Evolutionary conservation across 2,329 filamentous ascomycete genomes (phyloP).

Genomic region (Diplodia intermedia): DNA sequence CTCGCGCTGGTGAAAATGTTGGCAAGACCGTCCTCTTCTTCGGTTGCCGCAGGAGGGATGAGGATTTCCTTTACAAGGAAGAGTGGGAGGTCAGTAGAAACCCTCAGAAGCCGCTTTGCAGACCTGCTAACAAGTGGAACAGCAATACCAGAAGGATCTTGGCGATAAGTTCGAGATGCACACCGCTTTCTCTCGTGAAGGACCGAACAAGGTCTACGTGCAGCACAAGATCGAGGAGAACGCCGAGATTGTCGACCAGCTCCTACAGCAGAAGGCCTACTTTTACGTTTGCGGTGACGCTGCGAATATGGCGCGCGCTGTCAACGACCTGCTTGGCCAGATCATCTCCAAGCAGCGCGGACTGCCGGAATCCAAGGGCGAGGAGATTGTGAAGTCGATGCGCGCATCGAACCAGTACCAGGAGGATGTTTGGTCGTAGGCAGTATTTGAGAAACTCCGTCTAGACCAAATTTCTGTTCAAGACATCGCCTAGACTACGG

Average conservation of each 20-base stretch:
- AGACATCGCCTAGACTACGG: conserved; percentile 22
- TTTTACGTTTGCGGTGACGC: conserved; percentile 99
- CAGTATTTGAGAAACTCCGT: neutral
- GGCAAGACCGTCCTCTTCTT: conserved; percentile 93
- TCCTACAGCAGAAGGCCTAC: conserved; percentile 85
- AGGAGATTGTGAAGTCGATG: conserved; percentile 98
- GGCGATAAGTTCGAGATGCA: conserved; percentile 90
- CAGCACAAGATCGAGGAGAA: conserved; percentile 89
- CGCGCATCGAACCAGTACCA: conserved; percentile 94
- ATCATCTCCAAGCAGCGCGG: conserved; percentile 86
- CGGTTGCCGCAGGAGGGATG: conserved; percentile 83
- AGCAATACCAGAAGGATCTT: conserved; percentile 84
- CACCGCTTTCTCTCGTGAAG: conserved; percentile 93
- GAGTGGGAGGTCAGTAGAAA: conserved; percentile 85
- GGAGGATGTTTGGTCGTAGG: conserved; percentile 73
- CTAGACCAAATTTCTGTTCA: conserved; percentile 14
- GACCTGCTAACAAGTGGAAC: conserved; percentile 40
- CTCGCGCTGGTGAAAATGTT: conserved; percentile 78
- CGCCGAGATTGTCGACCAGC: conserved; percentile 82
- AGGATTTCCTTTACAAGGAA: conserved; percentile 90
- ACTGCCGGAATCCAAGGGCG: conserved; percentile 83
- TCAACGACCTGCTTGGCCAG: conserved; percentile 83
- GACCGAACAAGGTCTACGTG: conserved; percentile 90
- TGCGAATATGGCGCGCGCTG: conserved; percentile 94
- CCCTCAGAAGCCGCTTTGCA: conserved; percentile 33